Evolutionary conservation across 768 basidiomycete species (phyloP).

Genomic region (Collybiopsis luxurians): DNA sequence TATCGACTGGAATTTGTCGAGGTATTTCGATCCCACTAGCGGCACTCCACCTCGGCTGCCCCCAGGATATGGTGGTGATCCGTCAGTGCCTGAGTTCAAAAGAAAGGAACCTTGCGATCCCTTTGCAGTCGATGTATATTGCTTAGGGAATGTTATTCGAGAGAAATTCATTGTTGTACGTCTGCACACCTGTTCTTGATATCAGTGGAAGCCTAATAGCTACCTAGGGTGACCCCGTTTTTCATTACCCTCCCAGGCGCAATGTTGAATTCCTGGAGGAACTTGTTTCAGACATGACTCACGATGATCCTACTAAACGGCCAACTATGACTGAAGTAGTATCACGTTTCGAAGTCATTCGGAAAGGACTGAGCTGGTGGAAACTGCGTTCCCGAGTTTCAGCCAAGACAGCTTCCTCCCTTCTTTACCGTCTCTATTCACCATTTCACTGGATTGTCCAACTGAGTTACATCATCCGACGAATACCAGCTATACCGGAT

Average conservation of each 20-base stretch:
- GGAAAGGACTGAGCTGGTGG: constrained; percentile 14
- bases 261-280: constrained; percentile 27
- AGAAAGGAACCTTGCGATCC: constrained; percentile 26
- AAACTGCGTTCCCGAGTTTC: constrained; percentile 27
- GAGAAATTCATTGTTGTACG: constrained; percentile 5
- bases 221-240: not conserved
- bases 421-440: not conserved
- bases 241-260: not conserved
- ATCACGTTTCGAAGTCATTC: constrained; percentile 19
- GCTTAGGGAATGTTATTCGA: constrained; percentile 36
- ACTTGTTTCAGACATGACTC: constrained; percentile 33
- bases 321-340: constrained; percentile 31
- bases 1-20: constrained; percentile 36
- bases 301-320: constrained; percentile 26
- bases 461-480: not conserved
- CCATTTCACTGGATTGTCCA: not conserved
- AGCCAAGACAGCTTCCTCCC: not conserved
- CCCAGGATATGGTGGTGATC: constrained; percentile 38
- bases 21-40: constrained; percentile 19
- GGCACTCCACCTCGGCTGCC: constrained; percentile 22
- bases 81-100: constrained; percentile 35
- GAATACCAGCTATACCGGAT: too few relatives aligned
- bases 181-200: not conserved
- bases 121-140: constrained; percentile 43
- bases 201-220: not conserved